phyloP scores from a whole-genome alignment of 2,329 filamentous ascomycete species.

The Clonostachys chloroleuca region DNA sequence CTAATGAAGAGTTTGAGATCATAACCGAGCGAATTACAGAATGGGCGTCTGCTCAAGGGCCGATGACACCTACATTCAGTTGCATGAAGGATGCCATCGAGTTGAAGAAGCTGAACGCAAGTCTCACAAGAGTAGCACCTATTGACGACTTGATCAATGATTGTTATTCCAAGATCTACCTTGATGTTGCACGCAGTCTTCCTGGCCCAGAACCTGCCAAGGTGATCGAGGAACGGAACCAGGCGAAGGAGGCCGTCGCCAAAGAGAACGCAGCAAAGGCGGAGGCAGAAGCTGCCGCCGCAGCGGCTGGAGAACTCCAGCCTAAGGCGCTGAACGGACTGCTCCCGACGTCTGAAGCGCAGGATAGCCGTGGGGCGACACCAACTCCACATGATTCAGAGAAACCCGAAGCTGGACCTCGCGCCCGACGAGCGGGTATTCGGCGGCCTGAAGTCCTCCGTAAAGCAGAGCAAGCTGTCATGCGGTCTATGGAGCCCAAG shows the following conservation, averaged over 20 bases:
- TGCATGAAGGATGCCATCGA: constrained; percentile 56
- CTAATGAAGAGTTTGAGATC: constrained; percentile 53
- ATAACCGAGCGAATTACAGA: constrained; percentile 47
- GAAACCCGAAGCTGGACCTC: constrained; percentile 33
- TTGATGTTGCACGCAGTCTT: constrained; percentile 57
- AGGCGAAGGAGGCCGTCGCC: constrained; percentile 26
- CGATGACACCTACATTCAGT: constrained; percentile 35
- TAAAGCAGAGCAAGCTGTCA: constrained; percentile 55
- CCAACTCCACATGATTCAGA: constrained; percentile 30
- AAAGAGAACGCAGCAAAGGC: constrained; percentile 21
- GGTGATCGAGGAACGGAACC: constrained; percentile 39
- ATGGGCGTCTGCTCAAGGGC: constrained; percentile 41
- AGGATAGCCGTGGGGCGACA: constrained; percentile 25
- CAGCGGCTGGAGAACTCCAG: constrained; percentile 19
- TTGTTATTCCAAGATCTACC: constrained; percentile 75
- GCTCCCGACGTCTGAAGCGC: constrained; percentile 33
- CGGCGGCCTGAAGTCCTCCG: constrained; percentile 54
- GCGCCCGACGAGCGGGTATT: constrained; percentile 37
- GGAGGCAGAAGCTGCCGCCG: constrained; percentile 24
- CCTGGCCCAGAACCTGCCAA: constrained; percentile 42
- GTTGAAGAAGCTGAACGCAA: constrained; percentile 71
- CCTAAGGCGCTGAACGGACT: constrained; percentile 29
- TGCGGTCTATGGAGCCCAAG: constrained; percentile 45
- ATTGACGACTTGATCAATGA: constrained; percentile 96
- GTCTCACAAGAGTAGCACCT: constrained; percentile 76